Evolutionary conservation across 768 basidiomycete species (phyloP), one percentile per base, ranked within the genome.

Genomic region (Boletus sp.): DNA sequence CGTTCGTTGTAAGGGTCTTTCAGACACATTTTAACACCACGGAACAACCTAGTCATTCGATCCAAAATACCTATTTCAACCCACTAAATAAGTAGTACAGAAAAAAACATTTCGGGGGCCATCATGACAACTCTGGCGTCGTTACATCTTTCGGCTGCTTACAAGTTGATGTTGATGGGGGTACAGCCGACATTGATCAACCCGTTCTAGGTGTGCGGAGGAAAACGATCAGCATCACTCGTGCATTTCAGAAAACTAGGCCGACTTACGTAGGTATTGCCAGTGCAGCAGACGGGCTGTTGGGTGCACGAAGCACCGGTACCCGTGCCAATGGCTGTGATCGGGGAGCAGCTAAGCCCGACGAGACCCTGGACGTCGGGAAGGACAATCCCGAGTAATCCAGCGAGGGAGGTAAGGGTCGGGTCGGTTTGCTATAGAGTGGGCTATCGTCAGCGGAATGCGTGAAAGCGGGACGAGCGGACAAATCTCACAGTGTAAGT

Each of bases 171-270:
- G 23, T 27, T 37, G 19, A 58, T 34, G 27, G 56, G 54, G 21
- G 38, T 30, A 25, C 63, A 64, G 8, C 63, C 64, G 0, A 59
- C n/a, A 14, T 51, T 45, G 45, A 64, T 11, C 15, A 59, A 5
- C 0, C 57, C 63, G 8, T 33, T 35, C 63, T 59, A 9, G 37
- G n/a, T 13, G 23, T 2, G 3, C 40, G 5, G 32, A 17, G 11
- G 8, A 45, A 3, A 42, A 19, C 1, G 15, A 37, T 57, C 9
- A 58, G 34, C 0, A 45, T 35, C 34, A 10, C 7, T 0, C 3
- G 17, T 23, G 32, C 5, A 1, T 7, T 9, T 3, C n/a, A n/a
- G 2, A 33, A n/a, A 3, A 39, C 1, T 7, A 1, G 13, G 35
- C 1, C n/a, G 5, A n/a, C n/a, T n/a, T n/a, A n/a, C n/a, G n/a